These are phyloP conservation scores for Colletotrichum sublineola DNA, from an alignment of 2,329 filamentous ascomycete species.

Conservation along the genomic window DNA sequence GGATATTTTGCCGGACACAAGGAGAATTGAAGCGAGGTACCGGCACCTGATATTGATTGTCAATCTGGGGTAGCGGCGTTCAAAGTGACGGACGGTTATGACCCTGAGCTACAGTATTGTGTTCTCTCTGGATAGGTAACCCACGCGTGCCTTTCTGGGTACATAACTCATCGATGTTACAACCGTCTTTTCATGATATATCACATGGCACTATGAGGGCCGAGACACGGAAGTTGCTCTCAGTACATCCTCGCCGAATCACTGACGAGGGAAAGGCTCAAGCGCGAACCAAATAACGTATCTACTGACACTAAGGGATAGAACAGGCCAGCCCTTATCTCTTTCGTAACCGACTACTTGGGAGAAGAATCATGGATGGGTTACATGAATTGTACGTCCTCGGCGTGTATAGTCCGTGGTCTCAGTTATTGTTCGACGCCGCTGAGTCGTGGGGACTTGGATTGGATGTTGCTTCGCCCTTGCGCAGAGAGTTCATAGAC, in stretches of 20 bases:
- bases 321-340: not conserved
- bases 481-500: not conserved
- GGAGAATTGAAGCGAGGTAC: conserved; percentile 16
- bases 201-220: not conserved
- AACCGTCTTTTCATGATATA: not conserved
- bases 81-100: conserved; percentile 6
- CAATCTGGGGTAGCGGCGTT: conserved; percentile 19
- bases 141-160: too few species aligned
- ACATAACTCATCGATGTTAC: not conserved
- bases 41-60: not conserved
- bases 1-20: conserved; percentile 23
- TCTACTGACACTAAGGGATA: too few species aligned
- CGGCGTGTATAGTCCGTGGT: too few species aligned
- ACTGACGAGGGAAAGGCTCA: not conserved
- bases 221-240: not conserved
- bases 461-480: not conserved
- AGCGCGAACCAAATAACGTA: too few species aligned
- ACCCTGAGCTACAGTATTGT: conserved; percentile 1
- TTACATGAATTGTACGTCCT: too few species aligned
- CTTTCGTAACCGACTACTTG: not conserved
- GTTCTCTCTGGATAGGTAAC: not conserved
- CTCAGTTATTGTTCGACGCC: not conserved
- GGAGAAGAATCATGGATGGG: not conserved
- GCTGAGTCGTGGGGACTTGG: not conserved
- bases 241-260: not conserved